Evolutionary conservation across 306 rosid species (phyloP).

Genomic region (Geum urbanum): DNA sequence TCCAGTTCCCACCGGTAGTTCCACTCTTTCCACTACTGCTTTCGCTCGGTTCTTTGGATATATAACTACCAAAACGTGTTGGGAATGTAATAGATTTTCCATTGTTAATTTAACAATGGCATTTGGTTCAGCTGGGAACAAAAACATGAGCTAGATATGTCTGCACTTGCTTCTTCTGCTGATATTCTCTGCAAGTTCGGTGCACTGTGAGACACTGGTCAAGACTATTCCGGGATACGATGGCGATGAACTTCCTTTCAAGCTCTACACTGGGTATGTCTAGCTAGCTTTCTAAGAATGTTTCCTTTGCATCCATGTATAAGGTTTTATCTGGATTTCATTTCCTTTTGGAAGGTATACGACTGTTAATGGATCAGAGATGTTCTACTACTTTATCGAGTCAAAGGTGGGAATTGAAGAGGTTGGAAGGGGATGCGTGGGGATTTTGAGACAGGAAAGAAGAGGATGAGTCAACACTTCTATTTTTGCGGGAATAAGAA

Average conservation of each 20-base stretch:
- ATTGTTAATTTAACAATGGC: background rate
- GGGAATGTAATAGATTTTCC: background rate
- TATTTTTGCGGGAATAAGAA: no score
- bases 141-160: background rate
- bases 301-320: no score
- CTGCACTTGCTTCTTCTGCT: constrained; percentile 12
- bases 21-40: background rate
- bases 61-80: background rate
- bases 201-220: constrained; percentile 8
- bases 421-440: no score
- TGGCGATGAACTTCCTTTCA: constrained; percentile 23
- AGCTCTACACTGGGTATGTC: constrained; percentile 23
- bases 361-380: background rate
- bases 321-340: background rate
- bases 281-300: no score
- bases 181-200: constrained; percentile 7
- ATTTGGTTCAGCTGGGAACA: background rate
- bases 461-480: no score
- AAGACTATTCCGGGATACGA: constrained; percentile 20
- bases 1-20: background rate
- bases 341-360: constrained; percentile 5
- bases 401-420: no score
- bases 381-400: constrained; percentile 25
- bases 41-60: background rate
- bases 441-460: no score